Evolutionary conservation across 768 basidiomycete species (phyloP), one percentile per base, ranked within the genome.

Genomic region (Jaapia argillacea): DNA sequence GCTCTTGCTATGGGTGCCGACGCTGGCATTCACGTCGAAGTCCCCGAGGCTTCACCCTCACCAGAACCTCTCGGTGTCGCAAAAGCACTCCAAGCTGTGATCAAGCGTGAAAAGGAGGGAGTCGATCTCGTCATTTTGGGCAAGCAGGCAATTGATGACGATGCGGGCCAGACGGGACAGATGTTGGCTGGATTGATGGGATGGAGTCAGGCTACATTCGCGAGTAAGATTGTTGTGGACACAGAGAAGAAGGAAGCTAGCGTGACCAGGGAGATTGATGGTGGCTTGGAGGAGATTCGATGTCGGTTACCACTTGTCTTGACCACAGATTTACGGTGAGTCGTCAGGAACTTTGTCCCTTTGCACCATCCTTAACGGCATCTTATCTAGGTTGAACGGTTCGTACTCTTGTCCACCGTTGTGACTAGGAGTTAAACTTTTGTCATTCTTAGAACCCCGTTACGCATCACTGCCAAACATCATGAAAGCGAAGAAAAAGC

Each of bases 401-500:
- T 53, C 20, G 65, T 46, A 27, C 14, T 26, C n/a, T 7, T 36
- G n/a, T 18, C 10, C 36, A 2, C 3, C 33, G 41, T 5, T 31
- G 22, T 4, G 26, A 24, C 26, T 18, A 27, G 37, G 31, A 16
- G 33, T n/a, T 41, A 23, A 41, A 16, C 26, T 25, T 6, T 24
- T n/a, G 4, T 43, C 39, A 14, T n/a, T n/a, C n/a, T n/a, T 56
- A 91, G 93, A 94, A 61, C 94, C 94, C 0, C 84, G 94, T 52
- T 99, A 96, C 56, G 96, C 96, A 0, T 91, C 93, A n/a, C 62
- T 99, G 47, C 90, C 91, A 3, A 92, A 90, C 53, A 94, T 94
- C 63, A 94, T 94, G 89, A 93, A 94, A 64, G 96, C 96, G n/a
- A 98, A 97, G 74, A 99, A 97, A 75, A 99, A 99, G 68, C 82